phyloP scores from a whole-genome alignment of 441 rosid species.

The Isatis lusitanica region DNA sequence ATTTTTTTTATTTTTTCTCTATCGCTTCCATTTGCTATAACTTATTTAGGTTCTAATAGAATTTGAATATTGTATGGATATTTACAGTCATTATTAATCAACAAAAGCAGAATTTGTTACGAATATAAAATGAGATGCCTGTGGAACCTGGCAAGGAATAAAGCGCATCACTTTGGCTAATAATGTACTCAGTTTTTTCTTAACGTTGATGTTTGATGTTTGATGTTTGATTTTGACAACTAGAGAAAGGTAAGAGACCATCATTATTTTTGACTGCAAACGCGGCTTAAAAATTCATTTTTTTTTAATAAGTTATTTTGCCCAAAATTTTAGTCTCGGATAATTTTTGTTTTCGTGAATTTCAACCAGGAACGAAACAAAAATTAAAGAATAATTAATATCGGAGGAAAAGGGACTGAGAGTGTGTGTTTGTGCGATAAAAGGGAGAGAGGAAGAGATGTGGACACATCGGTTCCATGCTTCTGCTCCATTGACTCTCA shows the following conservation, averaged over 20 bases:
- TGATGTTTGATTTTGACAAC: constrained; percentile 64
- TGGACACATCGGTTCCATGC: constrained; percentile 71
- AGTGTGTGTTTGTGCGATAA: constrained; percentile 45
- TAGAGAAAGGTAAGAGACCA: constrained; percentile 32
- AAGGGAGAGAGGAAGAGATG: constrained; percentile 44
- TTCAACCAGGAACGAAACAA: background rate
- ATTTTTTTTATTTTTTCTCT: no score
- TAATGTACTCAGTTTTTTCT: constrained; percentile 32
- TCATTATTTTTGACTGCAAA: constrained; percentile 39
- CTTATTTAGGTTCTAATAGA: background rate
- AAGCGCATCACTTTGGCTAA: constrained; percentile 27
- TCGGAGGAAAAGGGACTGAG: constrained; percentile 11
- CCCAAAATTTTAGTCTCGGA: background rate
- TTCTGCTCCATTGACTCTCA: constrained; percentile 52
- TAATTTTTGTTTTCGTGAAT: background rate
- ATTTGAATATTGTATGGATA: background rate
- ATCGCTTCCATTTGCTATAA: no score
- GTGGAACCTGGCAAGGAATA: constrained; percentile 37
- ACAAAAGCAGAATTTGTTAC: constrained; percentile 4
- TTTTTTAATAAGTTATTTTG: background rate
- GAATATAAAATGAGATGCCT: constrained; percentile 26
- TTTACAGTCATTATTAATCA: background rate
- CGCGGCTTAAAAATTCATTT: constrained; percentile 34
- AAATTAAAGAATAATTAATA: constrained; percentile 8
- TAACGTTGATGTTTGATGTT: constrained; percentile 53